Evolutionary conservation across 371 early-diverging fungal species (phyloP), one percentile per base, ranked within the genome.

Genomic region (Choanephora cucurbitarum): DNA sequence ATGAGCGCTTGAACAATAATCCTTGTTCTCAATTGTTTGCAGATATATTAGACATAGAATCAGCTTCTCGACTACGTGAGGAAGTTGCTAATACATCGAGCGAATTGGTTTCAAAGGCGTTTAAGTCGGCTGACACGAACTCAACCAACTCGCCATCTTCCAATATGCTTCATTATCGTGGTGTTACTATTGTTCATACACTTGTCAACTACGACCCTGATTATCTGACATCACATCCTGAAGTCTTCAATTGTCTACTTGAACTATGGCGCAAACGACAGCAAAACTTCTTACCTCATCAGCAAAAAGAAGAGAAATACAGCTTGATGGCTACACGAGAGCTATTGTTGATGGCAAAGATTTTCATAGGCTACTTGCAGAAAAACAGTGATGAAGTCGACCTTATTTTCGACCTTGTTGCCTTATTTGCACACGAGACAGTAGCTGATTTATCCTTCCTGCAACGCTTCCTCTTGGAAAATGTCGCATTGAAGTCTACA

Each of bases 361-460:
- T 92, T 6, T 88, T 92, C 49, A 87, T 93, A 44, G 65, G 69
- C 7, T 86, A 89, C 57, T 60, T 82, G 52, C 75, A 70, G 50
- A 65, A 72, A 19, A 79, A 86, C n/a, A 83, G 77, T 8, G 79
- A 79, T 18, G 88, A 92, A 40, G 69, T 85, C 18, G 87, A 87
- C 28, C 57, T 91, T 22, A 72, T 92, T 0, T 93, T 91, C 60
- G 90, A 91, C 42, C 67, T 95, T 52, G 76, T 90, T n/a, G 70
- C 84, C 15, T 81, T 87, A n/a, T 91, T 95, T 66, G 76, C 76
- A 0, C 82, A 86, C 48, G 84, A 86, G 39, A 87, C 85, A 21
- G 73, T 90, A 1, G 73, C 90, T 34, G 94, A 93, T 55, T 69
- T 82, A 14, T 77, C 86, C 8, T 87, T 86, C 55, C 60, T 93